phyloP scores from a whole-genome alignment of 768 basidiomycete species.

The Leccinum longicurvipes region DNA sequence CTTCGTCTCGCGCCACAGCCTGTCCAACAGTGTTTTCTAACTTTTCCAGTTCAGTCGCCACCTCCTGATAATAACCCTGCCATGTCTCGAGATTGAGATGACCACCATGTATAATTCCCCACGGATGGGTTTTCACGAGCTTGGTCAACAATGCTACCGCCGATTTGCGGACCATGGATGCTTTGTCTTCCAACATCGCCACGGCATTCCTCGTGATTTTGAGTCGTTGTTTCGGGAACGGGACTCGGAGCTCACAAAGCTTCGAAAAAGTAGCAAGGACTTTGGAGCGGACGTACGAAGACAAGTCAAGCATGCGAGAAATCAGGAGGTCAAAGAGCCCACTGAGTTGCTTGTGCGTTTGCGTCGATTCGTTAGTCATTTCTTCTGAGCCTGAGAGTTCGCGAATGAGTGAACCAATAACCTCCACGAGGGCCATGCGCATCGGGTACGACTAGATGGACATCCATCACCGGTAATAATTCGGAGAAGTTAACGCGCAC shows the following conservation, averaged over 20 bases:
- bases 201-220: conserved; percentile 74
- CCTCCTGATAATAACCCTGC: conserved; percentile 64
- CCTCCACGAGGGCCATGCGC: conserved; percentile 91
- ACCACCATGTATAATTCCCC: conserved; percentile 80
- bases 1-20: conserved; percentile 47
- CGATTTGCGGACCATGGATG: conserved; percentile 79
- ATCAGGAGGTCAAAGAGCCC: conserved; percentile 80
- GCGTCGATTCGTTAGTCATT: conserved; percentile 43
- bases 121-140: conserved; percentile 85
- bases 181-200: conserved; percentile 85
- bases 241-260: conserved; percentile 70
- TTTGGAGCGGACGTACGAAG: conserved; percentile 89
- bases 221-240: conserved; percentile 85
- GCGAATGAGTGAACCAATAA: conserved; percentile 79
- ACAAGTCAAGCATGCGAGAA: conserved; percentile 83
- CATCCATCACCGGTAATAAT: neutral
- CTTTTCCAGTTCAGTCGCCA: conserved; percentile 62
- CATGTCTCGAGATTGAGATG: conserved; percentile 68
- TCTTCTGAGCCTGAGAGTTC: conserved; percentile 65
- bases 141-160: conserved; percentile 73
- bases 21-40: conserved; percentile 68
- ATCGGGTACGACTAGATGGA: conserved; percentile 81
- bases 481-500: conserved; percentile 37
- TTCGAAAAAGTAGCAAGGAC: conserved; percentile 74
- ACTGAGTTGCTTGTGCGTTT: conserved; percentile 67